phyloP scores from a whole-genome alignment of 2,329 filamentous ascomycete species.

The Ciborinia camelliae region DNA sequence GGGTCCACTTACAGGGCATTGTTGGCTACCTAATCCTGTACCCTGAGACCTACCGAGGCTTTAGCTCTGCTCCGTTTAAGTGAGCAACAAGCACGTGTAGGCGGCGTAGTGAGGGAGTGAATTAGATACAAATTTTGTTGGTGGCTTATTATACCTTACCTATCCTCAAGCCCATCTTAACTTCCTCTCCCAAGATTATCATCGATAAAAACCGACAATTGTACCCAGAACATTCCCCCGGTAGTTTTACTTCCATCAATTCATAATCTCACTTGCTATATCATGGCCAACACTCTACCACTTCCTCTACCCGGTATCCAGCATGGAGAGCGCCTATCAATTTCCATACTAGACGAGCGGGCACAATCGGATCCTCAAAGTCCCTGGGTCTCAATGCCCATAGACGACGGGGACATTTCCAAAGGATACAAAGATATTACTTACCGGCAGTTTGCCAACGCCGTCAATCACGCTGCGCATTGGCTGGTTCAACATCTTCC shows the following conservation, averaged over 20 bases:
- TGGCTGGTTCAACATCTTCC: slow-evolving; percentile 4
- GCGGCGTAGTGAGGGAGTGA: too few species aligned
- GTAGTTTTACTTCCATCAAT: too few species aligned
- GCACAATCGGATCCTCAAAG: slow-evolving; percentile 4
- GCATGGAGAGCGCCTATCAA: slow-evolving; percentile 8
- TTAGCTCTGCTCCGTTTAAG: not conserved
- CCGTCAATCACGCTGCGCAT: slow-evolving; percentile 10
- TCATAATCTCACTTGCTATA: not conserved
- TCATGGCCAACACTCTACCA: not conserved
- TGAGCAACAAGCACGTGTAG: not conserved
- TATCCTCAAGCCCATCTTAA: too few species aligned
- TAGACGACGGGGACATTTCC: not conserved
- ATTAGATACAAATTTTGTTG: too few species aligned
- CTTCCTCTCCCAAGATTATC: too few species aligned
- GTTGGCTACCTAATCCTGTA: not conserved
- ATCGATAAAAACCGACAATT: too few species aligned
- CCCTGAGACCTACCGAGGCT: not conserved
- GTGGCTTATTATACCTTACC: too few species aligned
- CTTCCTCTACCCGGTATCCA: slow-evolving; percentile 9
- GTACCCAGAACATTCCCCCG: too few species aligned
- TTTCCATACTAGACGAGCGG: slow-evolving; percentile 14
- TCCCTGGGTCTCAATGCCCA: slow-evolving; percentile 8
- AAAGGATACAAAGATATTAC: slow-evolving; percentile 4
- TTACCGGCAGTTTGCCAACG: slow-evolving; percentile 3
- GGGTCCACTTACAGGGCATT: too few species aligned